Evolutionary conservation across 2,329 filamentous ascomycete species (phyloP).

Genomic region (Apiospora pterosperma): DNA sequence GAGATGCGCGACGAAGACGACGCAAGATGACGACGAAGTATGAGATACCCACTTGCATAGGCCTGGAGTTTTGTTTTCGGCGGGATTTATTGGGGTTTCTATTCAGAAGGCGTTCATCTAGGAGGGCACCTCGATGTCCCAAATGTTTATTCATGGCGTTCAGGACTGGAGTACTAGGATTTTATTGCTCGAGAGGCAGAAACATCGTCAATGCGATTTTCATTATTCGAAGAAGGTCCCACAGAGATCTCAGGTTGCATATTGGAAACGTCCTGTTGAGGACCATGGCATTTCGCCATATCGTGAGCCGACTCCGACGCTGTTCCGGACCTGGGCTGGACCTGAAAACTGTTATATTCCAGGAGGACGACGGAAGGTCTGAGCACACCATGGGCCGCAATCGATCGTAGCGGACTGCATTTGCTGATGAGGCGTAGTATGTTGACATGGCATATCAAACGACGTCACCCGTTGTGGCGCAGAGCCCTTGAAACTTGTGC

Average conservation of each 20-base stretch:
- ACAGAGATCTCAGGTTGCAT: not conserved
- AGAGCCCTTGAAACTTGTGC: not conserved
- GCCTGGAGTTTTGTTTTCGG: not conserved
- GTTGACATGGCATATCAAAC: not conserved
- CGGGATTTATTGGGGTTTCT: not conserved
- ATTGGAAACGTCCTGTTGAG: not conserved
- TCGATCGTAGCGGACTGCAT: not conserved
- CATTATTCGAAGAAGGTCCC: not conserved
- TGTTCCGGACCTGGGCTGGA: not conserved
- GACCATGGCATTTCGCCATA: not conserved
- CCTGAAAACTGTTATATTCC: not conserved
- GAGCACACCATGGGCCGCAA: too few species aligned
- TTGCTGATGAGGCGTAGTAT: not conserved
- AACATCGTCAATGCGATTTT: not conserved
- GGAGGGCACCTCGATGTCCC: not conserved
- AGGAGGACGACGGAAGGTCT: not conserved
- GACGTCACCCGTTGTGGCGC: not conserved
- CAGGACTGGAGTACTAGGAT: not conserved
- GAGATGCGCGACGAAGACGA: not conserved
- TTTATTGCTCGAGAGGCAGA: not conserved
- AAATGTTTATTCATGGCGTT: not conserved
- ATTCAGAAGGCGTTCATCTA: constrained; percentile 4
- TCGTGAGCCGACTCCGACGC: not conserved
- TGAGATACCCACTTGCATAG: constrained; percentile 11
- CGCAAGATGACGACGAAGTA: not conserved